These are phyloP conservation scores for Colletotrichum lupini DNA, from an alignment of 2,329 filamentous ascomycete species.

Conservation along the genomic window DNA sequence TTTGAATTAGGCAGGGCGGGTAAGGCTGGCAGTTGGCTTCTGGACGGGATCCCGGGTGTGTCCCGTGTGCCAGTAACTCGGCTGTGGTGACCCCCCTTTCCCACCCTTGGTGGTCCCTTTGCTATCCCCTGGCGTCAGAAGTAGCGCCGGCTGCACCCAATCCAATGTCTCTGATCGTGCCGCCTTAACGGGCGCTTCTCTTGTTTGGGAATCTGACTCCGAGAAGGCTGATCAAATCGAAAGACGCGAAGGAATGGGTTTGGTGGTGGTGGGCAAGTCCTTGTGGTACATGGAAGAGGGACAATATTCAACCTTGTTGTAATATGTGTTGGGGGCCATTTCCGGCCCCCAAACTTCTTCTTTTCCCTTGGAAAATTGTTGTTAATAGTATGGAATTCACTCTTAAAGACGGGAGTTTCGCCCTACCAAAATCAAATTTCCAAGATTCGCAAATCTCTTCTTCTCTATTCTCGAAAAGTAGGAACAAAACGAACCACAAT, in stretches of 20 bases:
- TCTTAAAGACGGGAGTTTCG: conserved; percentile 12
- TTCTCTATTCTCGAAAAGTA: not conserved
- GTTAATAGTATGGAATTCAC: not conserved
- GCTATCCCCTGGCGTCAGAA: not conserved
- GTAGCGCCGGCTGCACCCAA: not conserved
- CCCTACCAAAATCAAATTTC: not conserved
- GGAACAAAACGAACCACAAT: not conserved
- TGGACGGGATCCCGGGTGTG: not conserved
- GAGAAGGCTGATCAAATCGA: not conserved
- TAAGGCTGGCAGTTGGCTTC: conserved; percentile 25
- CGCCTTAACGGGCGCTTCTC: not conserved
- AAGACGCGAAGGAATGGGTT: not conserved
- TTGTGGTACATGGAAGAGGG: not conserved
- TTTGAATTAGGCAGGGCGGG: not conserved
- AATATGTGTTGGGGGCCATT: conserved; percentile 5
- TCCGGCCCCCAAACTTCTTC: conserved; percentile 18
- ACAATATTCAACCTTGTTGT: not conserved
- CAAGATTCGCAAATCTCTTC: not conserved
- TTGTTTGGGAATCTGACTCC: not conserved
- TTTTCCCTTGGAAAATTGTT: not conserved
- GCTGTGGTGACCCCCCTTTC: not conserved
- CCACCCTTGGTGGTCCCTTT: too few relatives aligned
- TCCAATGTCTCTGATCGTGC: not conserved
- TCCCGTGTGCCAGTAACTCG: conserved; percentile 7
- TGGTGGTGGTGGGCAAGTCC: not conserved